Base-by-base conservation (phyloP, 306 rosid genomes). In the Cotoneaster glaucophyllus region DNA sequence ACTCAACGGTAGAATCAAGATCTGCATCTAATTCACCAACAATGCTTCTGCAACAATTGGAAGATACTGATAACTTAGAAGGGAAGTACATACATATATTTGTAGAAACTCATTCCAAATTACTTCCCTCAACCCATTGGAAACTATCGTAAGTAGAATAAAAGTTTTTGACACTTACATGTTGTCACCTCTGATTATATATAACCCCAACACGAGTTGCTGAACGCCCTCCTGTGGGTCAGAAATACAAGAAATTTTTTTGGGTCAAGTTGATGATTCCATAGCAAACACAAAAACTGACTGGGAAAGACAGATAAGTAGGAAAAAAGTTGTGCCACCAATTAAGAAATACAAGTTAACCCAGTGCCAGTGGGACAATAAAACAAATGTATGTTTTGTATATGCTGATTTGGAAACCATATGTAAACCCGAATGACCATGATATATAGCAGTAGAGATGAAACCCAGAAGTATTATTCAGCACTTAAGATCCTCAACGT, bases 131-230 rank as follows among this genome's bases (percentile, higher is more conserved):
- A 43, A 25, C 43, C 45, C 26, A 44, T 15, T 12, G 9, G 41
- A 62, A 61, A 34, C 77, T 61, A 62, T 61, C 11, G 11, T 11
- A 29, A 19, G 68, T 8, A 37, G 43, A 54, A 54, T 15, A 54
- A 19, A 17, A 13, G 70, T 22, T 32, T 11, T 64, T 64, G 22
- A 72, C 71, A 26, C 82, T 80, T 90, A 95, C 98, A 95, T 92
- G 87, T 95, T 95, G 85, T 95, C 98, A 53, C 97, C 98, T 84
- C 98, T 87, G 41, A 95, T 92, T 83, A 92, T 95, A 82, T 95
- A 92, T 78, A 95, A 71, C 18, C 98, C 98, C 71, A 95, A 81
- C 75, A 90, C 98, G 67, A 92, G 95, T 82, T 90, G 95, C 74
- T 92, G 97, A 59, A 95, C 98, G 34, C 98, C 98, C 84, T 95